Base-by-base conservation (phyloP, 2,329 filamentous ascomycete species). In the Microdochium nivale region DNA sequence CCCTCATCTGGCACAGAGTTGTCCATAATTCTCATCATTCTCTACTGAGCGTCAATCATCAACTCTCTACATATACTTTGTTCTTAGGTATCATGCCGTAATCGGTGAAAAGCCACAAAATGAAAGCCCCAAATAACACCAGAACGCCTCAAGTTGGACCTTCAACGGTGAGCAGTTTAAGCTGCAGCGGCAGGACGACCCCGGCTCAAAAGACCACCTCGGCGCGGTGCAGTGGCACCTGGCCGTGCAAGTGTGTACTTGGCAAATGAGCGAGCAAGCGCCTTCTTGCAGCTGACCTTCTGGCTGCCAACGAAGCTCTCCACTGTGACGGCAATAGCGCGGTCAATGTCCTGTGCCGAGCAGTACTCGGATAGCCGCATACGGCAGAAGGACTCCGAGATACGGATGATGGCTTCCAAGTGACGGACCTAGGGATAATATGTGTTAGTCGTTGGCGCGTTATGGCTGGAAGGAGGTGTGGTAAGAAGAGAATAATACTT, bases 321-420 rank as follows among this genome's bases (percentile, higher is more conserved):
- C 2, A 99, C 89, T 0, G 94, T 95, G 7, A 99, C 94, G 14
- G 91, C 90, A 63, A 99, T 99, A 53, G 94, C 94, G 44, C 94
- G 89, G 70, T 99, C 94, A 60, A 99, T 96, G 65, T 99, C 94
- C 54, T 87, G 81, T 1, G 87, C 73, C 5, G 87, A 86, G 70
- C 92, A 96, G 74, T 96, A 97, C 59, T 99, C 94, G 0, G 88
- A 94, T n/a, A 99, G 77, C 14, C 94, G 87, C 94, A 99, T 99
- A 64, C 95, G 92, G 70, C 88, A 95, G 73, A 99, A 99, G 0
- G 91, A 75, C 68, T 99, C 94, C 52, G 85, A 86, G 64, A 95
- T 95, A 64, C 94, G 89, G 74, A 99, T 95, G 64, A 97, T 96
- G 56, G 92, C 92, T 78, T 99, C 94, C 32, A 99, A 77, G 73